Base-by-base conservation (phyloP, 495 filamentous ascomycete genomes). In the Jackrogersella multiformis region DNA sequence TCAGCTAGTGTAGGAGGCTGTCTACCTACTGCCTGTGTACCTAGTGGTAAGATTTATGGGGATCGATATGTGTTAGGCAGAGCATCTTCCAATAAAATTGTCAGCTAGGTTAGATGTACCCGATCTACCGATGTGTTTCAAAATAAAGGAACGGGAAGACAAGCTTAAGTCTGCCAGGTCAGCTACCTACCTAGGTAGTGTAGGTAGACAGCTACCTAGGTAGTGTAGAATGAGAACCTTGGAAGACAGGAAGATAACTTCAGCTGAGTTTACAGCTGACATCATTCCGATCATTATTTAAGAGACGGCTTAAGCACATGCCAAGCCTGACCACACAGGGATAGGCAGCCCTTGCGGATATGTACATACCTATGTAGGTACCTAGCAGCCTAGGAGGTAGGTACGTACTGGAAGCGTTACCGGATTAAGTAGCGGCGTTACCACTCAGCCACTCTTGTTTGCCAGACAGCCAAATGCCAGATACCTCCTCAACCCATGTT, bases 251-350 rank as follows among this genome's bases (percentile, higher is more conserved):
- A 34, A 26, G 26, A 28, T 28, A 28, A 21, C 23, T 59, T 48
- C 2, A 32, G 63, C 24, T 53, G 28, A 64, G 55, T 60, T 64
- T 55, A 48, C 28, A 51, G 63, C 58, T 71, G 68, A 71, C 68
- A 71, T 71, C 68, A 71, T 71, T 41, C n/a, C n/a, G n/a, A n/a
- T n/a, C n/a, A n/a, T n/a, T n/a, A n/a, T n/a, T n/a, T n/a, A n/a
- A n/a, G n/a, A n/a, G n/a, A n/a, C n/a, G n/a, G n/a, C n/a, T n/a
- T n/a, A 39, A 10, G 66, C 66, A 69, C 66, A 54, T 61, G 16
- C 66, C 61, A 61, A 28, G 15, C 53, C 66, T 69, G 66, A 69
- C 66, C 66, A 65, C 61, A 69, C 49, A 52, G 12, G 38, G n/a
- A n/a, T n/a, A n/a, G n/a, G n/a, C n/a, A n/a, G n/a, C 6, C 6